Conservation (phyloP, 192 early-diverging fungal genomes). For the Chytriomyces hyalinus region DNA sequence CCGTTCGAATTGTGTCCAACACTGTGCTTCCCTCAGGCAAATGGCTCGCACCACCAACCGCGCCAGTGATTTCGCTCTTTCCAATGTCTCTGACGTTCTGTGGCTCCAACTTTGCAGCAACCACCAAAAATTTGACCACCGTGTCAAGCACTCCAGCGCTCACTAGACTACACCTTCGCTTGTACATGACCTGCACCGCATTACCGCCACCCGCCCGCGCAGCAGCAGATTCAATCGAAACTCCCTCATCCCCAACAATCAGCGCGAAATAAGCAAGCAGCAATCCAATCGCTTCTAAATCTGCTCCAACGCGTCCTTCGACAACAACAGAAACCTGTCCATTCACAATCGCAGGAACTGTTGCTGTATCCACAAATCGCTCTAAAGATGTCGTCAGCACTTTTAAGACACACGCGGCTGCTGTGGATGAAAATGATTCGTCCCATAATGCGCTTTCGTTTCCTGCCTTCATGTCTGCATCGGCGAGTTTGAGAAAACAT, state of each 20-base stretch:
- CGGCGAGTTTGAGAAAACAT: constrained; percentile 62
- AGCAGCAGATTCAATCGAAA: neutral
- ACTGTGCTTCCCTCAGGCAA: constrained; percentile 16
- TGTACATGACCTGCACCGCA: neutral
- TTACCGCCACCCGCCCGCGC: neutral
- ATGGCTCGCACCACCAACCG: neutral
- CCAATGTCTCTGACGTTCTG: constrained; percentile 5
- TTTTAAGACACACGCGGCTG: constrained; percentile 11
- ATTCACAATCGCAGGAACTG: constrained; percentile 1
- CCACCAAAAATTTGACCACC: constrained; percentile 27
- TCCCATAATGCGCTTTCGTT: constrained; percentile 26
- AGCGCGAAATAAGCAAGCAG: constrained; percentile 61
- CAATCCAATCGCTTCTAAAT: constrained; percentile 63
- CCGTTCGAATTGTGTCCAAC: constrained; percentile 35
- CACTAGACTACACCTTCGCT: neutral
- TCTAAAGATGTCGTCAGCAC: constrained; percentile 38
- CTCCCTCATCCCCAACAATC: constrained; percentile 18
- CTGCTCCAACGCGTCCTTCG: constrained; percentile 31
- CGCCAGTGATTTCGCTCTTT: constrained; percentile 1
- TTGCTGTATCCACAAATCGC: constrained; percentile 12
- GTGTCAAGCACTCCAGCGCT: neutral
- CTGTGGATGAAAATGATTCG: neutral
- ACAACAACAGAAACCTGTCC: neutral
- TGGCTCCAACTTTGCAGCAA: constrained; percentile 44
- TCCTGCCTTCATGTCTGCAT: constrained; percentile 61